These are phyloP conservation scores for Komagataea norvegica DNA, from an alignment of 1,139 yeast genomes.

Conservation along the genomic window DNA sequence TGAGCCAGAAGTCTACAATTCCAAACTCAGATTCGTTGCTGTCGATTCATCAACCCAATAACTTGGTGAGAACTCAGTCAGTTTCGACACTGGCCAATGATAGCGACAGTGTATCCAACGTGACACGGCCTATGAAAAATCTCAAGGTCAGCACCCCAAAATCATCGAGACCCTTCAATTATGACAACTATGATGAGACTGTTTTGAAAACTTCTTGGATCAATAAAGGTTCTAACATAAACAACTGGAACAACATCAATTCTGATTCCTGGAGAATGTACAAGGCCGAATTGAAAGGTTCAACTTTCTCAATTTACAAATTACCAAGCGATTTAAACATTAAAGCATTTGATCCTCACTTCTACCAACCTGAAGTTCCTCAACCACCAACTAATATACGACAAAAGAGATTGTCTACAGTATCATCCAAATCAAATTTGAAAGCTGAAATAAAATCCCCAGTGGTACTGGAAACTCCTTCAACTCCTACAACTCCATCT, in stretches of 20 bases:
- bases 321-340: constrained; percentile 46
- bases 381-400: constrained; percentile 14
- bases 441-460: constrained; percentile 15
- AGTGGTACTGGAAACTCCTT: no score
- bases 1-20: constrained; percentile 1
- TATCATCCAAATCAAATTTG: constrained; percentile 18
- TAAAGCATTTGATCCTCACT: constrained; percentile 40
- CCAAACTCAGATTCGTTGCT: constrained; percentile 7
- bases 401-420: constrained; percentile 25
- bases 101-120: constrained; percentile 10
- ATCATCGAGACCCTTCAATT: constrained; percentile 22
- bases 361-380: constrained; percentile 14
- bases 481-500: constrained; percentile 12
- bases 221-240: constrained; percentile 37
- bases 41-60: constrained; percentile 1
- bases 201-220: constrained; percentile 44
- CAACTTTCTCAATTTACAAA: constrained; percentile 52
- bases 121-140: constrained; percentile 8
- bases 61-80: constrained; percentile 8
- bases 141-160: constrained; percentile 3
- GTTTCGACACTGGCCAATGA: constrained; percentile 8
- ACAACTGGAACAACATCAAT: constrained; percentile 33
- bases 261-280: constrained; percentile 39
- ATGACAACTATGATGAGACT: constrained; percentile 34
- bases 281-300: constrained; percentile 64